Percentiles rank a stretch among this genome's conserved stretches.
Conservation (phyloP, 352 stramenopile genomes). For the Pythium oligandrum region DNA sequence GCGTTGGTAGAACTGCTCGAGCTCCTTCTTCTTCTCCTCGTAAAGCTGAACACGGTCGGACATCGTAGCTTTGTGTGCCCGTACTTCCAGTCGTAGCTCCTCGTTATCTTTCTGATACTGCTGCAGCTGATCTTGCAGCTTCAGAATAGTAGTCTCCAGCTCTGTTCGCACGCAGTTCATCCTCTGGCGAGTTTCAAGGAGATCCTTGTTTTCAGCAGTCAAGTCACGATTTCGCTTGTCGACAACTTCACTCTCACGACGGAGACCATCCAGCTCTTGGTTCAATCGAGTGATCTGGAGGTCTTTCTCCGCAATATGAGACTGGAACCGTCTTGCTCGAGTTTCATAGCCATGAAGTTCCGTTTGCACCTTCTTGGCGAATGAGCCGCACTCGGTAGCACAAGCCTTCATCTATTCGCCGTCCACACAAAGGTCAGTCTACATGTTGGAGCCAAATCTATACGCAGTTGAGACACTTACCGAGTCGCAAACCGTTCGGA, state of each 20-base stretch:
- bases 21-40: conserved; percentile 62
- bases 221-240: conserved; percentile 7
- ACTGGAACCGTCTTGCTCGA: conserved; percentile 3
- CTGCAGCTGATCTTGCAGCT: conserved; percentile 51
- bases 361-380: not conserved
- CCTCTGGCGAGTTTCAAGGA: conserved; percentile 33
- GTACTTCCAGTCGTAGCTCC: conserved; percentile 55
- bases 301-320: conserved; percentile 8
- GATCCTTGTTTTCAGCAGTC: conserved; percentile 15
- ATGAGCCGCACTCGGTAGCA: not conserved
- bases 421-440: too few species aligned
- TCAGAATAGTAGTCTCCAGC: conserved; percentile 23
- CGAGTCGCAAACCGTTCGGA: conserved; percentile 35
- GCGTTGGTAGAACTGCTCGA: conserved; percentile 56
- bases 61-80: conserved; percentile 38
- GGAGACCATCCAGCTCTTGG: conserved; percentile 31
- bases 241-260: conserved; percentile 9
- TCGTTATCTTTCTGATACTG: conserved; percentile 48
- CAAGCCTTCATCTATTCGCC: too few species aligned
- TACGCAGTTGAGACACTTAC: conserved; percentile 7
- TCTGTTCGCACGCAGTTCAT: conserved; percentile 10
- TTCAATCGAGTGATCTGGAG: conserved; percentile 16
- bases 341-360: not conserved
- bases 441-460: too few species aligned
- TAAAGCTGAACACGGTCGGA: conserved; percentile 46